Evolutionary conservation across 2,329 filamentous ascomycete genomes (phyloP), one percentile per base, ranked within the genome.

Genomic region (Stachybotrys chartarum): DNA sequence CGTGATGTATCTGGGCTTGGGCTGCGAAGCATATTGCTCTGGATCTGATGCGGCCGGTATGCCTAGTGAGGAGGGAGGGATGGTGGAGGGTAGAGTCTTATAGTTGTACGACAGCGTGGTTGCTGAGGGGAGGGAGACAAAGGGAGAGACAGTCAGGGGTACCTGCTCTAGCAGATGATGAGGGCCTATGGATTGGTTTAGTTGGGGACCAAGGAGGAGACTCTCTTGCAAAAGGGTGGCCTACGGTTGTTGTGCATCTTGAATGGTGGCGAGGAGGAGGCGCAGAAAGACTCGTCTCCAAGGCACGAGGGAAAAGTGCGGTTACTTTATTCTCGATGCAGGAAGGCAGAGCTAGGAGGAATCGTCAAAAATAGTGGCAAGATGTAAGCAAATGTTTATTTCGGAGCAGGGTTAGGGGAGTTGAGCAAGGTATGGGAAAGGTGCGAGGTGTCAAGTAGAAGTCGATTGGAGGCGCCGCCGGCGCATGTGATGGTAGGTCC

Each of bases 51-150:
- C 68, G 14, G 70, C 70, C 18, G 68, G 64, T 30, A 74, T 66
- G 55, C 69, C 69, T 24, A 72, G 58, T 30, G 65, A 61, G 1
- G 72, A 70, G 3, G 71, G 65, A 2, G 94, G 93, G 0, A 97
- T 83, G 2, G 91, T 88, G 1, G 91, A 93, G 0, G 93, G 90
- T 67, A 97, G 87, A 11, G 85, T 82, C 69, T 92, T 93, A 81
- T 97, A 97, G 63, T 91, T 96, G 77, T 97, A 97, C 30, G 94
- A 93, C 7, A 99, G 84, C 0, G 92, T 96, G 18, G 92, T 89
- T 30, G 93, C 88, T 32, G 90, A 87, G 11, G 94, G 94, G 35
- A 99, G 86, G 57, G 87, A 88, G 64, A 97, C 84, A 76, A 97
- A 97, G 30, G 94, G 94, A 3, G 93, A 97, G 49, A 97, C 91